A percentile compares a stretch with the other conserved stretches of the same genome.
Conservation (phyloP, 139 green algal genomes). For the Tetraselmis chui region DNA sequence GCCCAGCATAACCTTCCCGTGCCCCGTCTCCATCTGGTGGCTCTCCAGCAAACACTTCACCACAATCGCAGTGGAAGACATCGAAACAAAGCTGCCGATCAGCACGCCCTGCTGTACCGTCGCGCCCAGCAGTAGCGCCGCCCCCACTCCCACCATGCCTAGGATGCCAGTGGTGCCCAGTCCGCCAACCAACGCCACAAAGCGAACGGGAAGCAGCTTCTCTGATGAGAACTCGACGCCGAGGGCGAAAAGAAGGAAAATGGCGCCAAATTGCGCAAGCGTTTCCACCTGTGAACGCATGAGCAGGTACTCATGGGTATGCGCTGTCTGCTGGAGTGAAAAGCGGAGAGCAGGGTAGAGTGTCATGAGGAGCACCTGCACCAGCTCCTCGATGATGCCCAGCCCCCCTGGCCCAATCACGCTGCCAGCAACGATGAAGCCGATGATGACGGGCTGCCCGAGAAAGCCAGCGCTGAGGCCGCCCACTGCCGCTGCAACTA, state of each 20-base stretch:
- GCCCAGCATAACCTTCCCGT: slow-evolving; percentile 26
- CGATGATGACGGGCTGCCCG: slow-evolving; percentile 34
- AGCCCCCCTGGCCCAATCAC: slow-evolving; percentile 38
- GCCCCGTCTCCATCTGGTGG: slow-evolving; percentile 19
- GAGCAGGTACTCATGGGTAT: no score
- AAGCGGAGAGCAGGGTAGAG: no score
- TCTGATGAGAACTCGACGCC: slow-evolving; percentile 40
- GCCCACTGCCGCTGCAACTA: slow-evolving; percentile 26
- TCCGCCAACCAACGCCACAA: slow-evolving; percentile 36
- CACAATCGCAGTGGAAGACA: slow-evolving; percentile 45
- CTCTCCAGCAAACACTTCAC: slow-evolving; percentile 40
- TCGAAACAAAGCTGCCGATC: slow-evolving; percentile 43
- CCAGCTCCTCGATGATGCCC: slow-evolving; percentile 39
- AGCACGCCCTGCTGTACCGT: slow-evolving; percentile 34
- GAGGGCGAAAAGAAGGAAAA: slow-evolving; percentile 47
- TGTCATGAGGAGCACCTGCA: no score
- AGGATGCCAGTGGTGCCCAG: neutral
- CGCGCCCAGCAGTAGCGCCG: neutral
- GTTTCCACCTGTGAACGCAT: no score
- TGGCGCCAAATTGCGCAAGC: slow-evolving; percentile 46
- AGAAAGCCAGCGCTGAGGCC: slow-evolving; percentile 21
- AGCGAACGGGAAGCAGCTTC: slow-evolving; percentile 29
- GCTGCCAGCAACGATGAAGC: slow-evolving; percentile 39
- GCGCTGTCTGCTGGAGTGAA: no score
- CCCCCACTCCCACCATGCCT: neutral